Conservation (phyloP, 345 rosid species). For the Cardamine occulta region DNA sequence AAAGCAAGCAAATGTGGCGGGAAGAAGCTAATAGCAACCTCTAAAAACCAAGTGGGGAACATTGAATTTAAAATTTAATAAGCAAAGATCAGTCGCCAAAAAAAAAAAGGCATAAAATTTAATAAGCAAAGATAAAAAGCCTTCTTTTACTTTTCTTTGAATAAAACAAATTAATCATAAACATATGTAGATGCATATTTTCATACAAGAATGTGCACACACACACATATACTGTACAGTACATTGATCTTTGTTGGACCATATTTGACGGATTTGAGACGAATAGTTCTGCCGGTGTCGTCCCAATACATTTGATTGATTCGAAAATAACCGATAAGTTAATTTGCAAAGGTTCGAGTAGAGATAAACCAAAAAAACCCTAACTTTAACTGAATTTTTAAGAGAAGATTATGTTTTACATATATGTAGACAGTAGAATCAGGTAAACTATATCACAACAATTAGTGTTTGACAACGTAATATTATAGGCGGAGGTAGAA, state of each 20-base stretch:
- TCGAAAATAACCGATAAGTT: too few relatives aligned
- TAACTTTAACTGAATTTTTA: too few relatives aligned
- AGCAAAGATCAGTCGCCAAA: neutral
- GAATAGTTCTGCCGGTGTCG: too few relatives aligned
- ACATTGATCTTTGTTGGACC: too few relatives aligned
- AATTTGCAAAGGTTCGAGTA: too few relatives aligned
- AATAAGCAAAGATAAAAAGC: neutral
- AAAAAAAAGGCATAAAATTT: neutral
- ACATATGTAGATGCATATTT: neutral
- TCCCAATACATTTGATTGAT: too few relatives aligned
- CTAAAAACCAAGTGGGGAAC: conserved; percentile 34
- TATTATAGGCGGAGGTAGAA: too few relatives aligned
- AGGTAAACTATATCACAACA: neutral
- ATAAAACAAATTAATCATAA: neutral
- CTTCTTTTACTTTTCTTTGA: neutral
- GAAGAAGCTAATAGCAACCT: conserved; percentile 28
- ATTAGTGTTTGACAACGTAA: neutral
- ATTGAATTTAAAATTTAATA: conserved; percentile 24
- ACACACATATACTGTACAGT: too few relatives aligned
- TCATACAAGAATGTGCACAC: neutral
- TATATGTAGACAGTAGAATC: too few relatives aligned
- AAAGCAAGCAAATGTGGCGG: neutral
- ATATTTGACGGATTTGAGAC: too few relatives aligned
- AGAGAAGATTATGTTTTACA: neutral
- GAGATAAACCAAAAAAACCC: too few relatives aligned